Percentiles rank a stretch among this genome's conserved stretches.
These are phyloP conservation scores for Fraxinus nigra DNA, from an alignment of 305 asterid genomes.

Conservation along the genomic window DNA sequence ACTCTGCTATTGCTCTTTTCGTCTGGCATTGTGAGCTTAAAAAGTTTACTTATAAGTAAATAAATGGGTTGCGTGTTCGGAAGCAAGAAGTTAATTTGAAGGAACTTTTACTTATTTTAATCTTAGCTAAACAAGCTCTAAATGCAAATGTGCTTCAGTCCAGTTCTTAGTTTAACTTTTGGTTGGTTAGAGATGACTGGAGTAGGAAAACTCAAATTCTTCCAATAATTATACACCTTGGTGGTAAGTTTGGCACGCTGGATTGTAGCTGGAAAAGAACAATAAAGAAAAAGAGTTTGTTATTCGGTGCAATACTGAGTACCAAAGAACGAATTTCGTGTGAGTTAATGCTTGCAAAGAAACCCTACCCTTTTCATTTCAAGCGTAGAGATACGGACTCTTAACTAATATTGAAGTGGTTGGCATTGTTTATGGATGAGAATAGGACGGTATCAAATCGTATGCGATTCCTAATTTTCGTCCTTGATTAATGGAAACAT, in stretches of 20 bases:
- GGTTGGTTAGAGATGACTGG: neutral
- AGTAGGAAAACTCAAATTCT: neutral
- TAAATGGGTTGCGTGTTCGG: neutral
- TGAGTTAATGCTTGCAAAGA: neutral
- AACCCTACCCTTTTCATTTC: neutral
- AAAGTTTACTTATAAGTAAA: neutral
- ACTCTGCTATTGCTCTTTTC: neutral
- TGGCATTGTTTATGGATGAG: neutral
- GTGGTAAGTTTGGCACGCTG: neutral
- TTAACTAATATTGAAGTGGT: neutral
- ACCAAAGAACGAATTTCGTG: neutral
- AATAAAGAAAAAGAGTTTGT: neutral
- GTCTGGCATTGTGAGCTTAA: slow-evolving; percentile 11
- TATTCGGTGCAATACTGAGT: neutral
- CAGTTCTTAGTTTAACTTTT: neutral
- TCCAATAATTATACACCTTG: neutral
- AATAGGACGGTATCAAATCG: neutral
- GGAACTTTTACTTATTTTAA: neutral
- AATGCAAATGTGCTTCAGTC: neutral
- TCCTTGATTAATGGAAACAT: neutral
- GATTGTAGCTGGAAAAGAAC: neutral
- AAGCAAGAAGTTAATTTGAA: neutral
- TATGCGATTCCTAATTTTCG: neutral
- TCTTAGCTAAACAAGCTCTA: neutral
- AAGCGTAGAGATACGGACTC: neutral